Percentiles rank a stretch among this genome's conserved stretches.
Evolutionary conservation across 441 rosid species (phyloP).

Genomic region (Cnidoscolus chayamansa): DNA sequence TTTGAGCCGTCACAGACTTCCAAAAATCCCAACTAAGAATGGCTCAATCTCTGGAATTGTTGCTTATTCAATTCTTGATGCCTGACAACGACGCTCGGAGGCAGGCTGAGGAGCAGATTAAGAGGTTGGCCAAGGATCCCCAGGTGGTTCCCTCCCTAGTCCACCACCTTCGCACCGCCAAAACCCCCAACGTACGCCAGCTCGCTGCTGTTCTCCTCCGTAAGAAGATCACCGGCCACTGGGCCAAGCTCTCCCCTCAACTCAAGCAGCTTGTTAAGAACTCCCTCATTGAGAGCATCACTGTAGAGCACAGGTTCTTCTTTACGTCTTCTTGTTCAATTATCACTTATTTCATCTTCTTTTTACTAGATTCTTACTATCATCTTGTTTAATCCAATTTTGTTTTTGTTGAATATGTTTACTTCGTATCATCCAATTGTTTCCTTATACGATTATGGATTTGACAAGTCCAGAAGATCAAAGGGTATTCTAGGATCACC

Average conservation of each 20-base stretch:
- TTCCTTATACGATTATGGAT: too few relatives aligned
- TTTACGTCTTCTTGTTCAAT: not conserved
- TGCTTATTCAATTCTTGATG: constrained; percentile 96
- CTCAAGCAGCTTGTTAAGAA: constrained; percentile 80
- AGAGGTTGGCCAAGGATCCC: constrained; percentile 93
- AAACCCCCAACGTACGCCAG: constrained; percentile 98
- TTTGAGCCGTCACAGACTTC: too few relatives aligned
- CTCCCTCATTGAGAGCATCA: constrained; percentile 91
- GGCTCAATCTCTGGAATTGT: constrained; percentile 92
- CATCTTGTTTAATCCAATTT: not conserved
- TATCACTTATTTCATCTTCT: too few relatives aligned
- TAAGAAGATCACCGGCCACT: constrained; percentile 97
- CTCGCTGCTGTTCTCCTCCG: constrained; percentile 99
- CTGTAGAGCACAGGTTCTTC: constrained; percentile 83
- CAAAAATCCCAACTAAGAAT: constrained; percentile 26
- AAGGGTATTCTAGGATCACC: too few relatives aligned
- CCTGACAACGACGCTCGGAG: constrained; percentile 98
- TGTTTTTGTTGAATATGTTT: not conserved
- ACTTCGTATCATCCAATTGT: too few relatives aligned
- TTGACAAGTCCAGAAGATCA: too few relatives aligned
- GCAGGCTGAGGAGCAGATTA: constrained; percentile 98
- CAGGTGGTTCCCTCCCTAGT: constrained; percentile 95
- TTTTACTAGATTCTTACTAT: too few relatives aligned
- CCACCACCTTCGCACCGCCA: constrained; percentile 98
- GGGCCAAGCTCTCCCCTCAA: constrained; percentile 91